Percentiles rank a stretch among this genome's conserved stretches.
Conservation (phyloP, 2,329 filamentous ascomycete genomes). For the Tolypocladium tropicale region DNA sequence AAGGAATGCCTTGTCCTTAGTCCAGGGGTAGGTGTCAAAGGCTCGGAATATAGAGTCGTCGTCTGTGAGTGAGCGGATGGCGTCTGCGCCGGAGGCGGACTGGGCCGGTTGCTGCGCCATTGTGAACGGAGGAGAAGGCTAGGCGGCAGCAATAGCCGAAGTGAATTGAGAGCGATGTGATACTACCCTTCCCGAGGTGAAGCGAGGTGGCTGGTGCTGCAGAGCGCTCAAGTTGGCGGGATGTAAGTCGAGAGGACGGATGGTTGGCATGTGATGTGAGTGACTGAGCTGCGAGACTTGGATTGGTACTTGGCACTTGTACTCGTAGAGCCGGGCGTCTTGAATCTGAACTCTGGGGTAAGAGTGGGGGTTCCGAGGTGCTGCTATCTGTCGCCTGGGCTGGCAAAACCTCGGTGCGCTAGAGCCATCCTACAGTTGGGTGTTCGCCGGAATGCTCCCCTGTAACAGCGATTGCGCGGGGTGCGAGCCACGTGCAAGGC, state of each 20-base stretch:
- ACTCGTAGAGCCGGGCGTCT: no score
- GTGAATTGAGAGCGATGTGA: not conserved
- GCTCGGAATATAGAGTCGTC: slow-evolving; percentile 42
- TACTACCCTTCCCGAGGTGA: no score
- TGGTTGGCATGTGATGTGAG: not conserved
- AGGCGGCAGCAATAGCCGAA: not conserved
- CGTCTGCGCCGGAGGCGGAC: slow-evolving; percentile 14
- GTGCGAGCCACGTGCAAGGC: not conserved
- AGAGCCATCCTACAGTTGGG: not conserved
- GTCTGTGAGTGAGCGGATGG: slow-evolving; percentile 28
- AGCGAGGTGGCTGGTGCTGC: not conserved
- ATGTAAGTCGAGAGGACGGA: not conserved
- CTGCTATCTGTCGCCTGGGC: no score
- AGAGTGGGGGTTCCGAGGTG: not conserved
- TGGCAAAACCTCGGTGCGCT: not conserved
- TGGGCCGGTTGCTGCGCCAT: not conserved
- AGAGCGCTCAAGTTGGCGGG: not conserved
- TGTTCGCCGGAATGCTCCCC: not conserved
- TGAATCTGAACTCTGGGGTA: not conserved
- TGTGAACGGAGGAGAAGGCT: not conserved
- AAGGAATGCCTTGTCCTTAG: slow-evolving; percentile 57
- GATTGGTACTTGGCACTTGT: not conserved
- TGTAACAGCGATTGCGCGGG: not conserved
- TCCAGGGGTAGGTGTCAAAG: slow-evolving; percentile 59
- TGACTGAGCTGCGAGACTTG: not conserved